Percentiles rank a stretch among this genome's conserved stretches.
phyloP scores from a whole-genome alignment of 768 basidiomycete species.

The Agrocybe praecox region DNA sequence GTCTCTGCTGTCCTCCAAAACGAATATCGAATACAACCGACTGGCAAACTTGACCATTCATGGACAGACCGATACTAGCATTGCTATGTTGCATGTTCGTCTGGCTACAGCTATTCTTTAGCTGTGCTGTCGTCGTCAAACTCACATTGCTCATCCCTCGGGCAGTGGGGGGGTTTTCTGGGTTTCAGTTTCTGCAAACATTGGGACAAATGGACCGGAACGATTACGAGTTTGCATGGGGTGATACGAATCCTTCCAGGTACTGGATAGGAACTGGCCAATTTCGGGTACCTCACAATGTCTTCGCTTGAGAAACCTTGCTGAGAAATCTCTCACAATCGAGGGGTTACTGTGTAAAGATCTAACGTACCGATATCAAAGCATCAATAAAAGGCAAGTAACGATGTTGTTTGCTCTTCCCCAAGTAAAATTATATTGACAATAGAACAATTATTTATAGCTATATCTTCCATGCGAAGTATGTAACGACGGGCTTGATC shows the following conservation, averaged over 20 bases:
- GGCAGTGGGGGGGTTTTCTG: background rate
- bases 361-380: background rate
- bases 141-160: background rate
- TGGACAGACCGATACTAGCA: too few relatives aligned
- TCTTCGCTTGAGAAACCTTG: background rate
- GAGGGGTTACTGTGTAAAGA: background rate
- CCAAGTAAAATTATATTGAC: constrained; percentile 1
- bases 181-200: background rate
- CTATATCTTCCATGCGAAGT: constrained; percentile 7
- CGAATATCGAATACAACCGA: too few relatives aligned
- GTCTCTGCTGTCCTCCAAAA: too few relatives aligned
- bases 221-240: background rate
- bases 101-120: too few relatives aligned
- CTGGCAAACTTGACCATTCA: too few relatives aligned
- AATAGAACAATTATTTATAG: constrained; percentile 3
- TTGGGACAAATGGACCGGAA: background rate
- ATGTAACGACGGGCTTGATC: constrained; percentile 6
- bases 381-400: background rate
- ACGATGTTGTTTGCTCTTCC: background rate
- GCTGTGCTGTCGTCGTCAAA: too few relatives aligned
- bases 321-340: background rate
- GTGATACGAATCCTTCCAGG: background rate
- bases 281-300: background rate
- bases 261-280: background rate
- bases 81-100: too few relatives aligned